Percentiles rank a stretch among this genome's conserved stretches.
These are phyloP conservation scores for Vaccinium corymbosum DNA, from an alignment of 148 eudicot species.

Conservation along the genomic window DNA sequence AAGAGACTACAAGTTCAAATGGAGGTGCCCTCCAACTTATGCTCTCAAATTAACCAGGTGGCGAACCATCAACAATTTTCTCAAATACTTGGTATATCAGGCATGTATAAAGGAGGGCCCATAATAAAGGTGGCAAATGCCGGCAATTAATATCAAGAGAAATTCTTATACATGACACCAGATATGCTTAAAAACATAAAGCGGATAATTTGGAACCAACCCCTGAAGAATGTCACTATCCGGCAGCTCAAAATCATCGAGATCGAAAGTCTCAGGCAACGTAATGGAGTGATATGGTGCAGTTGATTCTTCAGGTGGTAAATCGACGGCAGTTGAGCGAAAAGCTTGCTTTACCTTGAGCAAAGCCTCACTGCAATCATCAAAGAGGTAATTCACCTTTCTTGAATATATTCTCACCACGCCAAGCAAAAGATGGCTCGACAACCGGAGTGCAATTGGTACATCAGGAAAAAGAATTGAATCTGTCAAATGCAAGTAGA, in stretches of 20 bases:
- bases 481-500: constrained; percentile 45
- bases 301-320: constrained; percentile 93
- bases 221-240: constrained; percentile 76
- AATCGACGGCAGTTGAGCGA: constrained; percentile 90
- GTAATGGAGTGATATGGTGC: constrained; percentile 99
- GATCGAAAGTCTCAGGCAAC: constrained; percentile 97
- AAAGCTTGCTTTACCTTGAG: constrained; percentile 93
- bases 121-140: not conserved
- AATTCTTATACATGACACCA: not conserved
- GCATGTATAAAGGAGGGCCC: not conserved
- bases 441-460: constrained; percentile 92
- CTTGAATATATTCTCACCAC: constrained; percentile 95
- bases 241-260: constrained; percentile 98
- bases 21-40: not conserved
- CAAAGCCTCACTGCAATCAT: constrained; percentile 95
- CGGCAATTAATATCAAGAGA: not conserved
- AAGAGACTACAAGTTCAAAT: not conserved
- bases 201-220: constrained; percentile 35
- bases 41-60: not conserved
- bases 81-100: not conserved
- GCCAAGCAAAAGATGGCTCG: constrained; percentile 97
- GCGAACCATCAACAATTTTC: not conserved
- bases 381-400: constrained; percentile 91
- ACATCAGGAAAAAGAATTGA: constrained; percentile 87
- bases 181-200: not conserved